Conservation (phyloP, 2,329 filamentous ascomycete genomes). For the Pyrenophora tritici-repentis region DNA sequence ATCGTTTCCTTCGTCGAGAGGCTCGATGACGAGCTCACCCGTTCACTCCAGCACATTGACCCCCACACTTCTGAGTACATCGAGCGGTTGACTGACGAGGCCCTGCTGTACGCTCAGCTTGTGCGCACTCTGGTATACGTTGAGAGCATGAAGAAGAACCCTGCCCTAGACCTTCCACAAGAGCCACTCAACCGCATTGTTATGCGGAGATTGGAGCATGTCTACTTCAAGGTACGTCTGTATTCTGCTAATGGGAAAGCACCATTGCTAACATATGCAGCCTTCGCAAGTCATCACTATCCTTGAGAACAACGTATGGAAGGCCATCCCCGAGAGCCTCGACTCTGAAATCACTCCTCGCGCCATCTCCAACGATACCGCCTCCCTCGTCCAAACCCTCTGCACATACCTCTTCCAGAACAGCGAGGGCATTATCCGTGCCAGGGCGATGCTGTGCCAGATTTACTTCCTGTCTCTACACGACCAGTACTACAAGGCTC, state of each 20-base stretch:
- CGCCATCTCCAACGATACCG: slow-evolving; percentile 68
- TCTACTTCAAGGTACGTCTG: slow-evolving; percentile 89
- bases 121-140: slow-evolving; percentile 88
- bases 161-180: slow-evolving; percentile 74
- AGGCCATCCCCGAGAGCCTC: slow-evolving; percentile 69
- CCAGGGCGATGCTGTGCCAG: slow-evolving; percentile 96
- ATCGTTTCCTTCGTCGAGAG: slow-evolving; percentile 93
- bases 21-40: slow-evolving; percentile 93
- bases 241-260: background rate
- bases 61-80: slow-evolving; percentile 99
- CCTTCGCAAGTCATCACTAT: slow-evolving; percentile 91
- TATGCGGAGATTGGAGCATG: slow-evolving; percentile 92
- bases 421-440: slow-evolving; percentile 94
- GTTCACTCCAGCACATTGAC: slow-evolving; percentile 96
- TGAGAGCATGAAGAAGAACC: slow-evolving; percentile 74
- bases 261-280: slow-evolving; percentile 50
- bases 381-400: slow-evolving; percentile 78
- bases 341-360: slow-evolving; percentile 84
- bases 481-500: slow-evolving; percentile 95
- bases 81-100: slow-evolving; percentile 90
- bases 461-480: slow-evolving; percentile 98
- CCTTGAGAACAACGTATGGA: slow-evolving; percentile 93
- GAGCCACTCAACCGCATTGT: slow-evolving; percentile 90
- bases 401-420: slow-evolving; percentile 94
- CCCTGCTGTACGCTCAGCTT: slow-evolving; percentile 87